Base-by-base conservation (phyloP, 768 basidiomycete species). In the Mycena indigotica region DNA sequence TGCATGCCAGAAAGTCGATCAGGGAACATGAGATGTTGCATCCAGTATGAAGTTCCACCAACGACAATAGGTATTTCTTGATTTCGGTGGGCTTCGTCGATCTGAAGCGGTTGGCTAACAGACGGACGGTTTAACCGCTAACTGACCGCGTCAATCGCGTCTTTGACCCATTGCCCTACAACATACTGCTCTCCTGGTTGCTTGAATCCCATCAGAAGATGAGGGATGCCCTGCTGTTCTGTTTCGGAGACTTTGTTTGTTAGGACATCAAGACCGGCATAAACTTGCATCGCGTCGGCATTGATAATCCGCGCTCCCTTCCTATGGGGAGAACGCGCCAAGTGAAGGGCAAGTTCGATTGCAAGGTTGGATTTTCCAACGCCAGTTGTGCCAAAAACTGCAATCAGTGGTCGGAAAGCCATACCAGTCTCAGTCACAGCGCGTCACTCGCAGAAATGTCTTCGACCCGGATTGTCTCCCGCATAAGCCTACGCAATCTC, bases 241-340 rank as follows among this genome's bases (percentile, higher is more conserved):
- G 80, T 74, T 13, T 77, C 66, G 1, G 95, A 84, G 16, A 95
- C 82, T 75, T 99, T 98, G 74, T 98, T 98, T 25, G 96, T 98
- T 66, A 98, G 87, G 50, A 95, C 77, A 72, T 97, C 90, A 71
- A 98, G 82, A 0, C 96, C 96, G 17, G 79, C 77, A 71, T 98
- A 98, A 13, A 94, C 87, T 72, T 99, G 97, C 96, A 99, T 98
- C 13, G 96, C 86, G 73, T 99, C 97, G 10, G 95, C 93, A 68
- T 98, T 98, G 69, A 99, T 87, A 63, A 98, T 81, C 67, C 86
- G 84, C 6, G 86, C 88, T 13, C 85, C 84, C 15, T 71, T 73
- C 81, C 85, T 88, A 65, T 70, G 26, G 62, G 64, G 39, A 12
- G 79, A 68, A 23, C 17, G 32, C 8, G 32, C 32, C 32, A 88